phyloP scores from a whole-genome alignment of 2,329 filamentous ascomycete species.

The Laburnicola sp. region DNA sequence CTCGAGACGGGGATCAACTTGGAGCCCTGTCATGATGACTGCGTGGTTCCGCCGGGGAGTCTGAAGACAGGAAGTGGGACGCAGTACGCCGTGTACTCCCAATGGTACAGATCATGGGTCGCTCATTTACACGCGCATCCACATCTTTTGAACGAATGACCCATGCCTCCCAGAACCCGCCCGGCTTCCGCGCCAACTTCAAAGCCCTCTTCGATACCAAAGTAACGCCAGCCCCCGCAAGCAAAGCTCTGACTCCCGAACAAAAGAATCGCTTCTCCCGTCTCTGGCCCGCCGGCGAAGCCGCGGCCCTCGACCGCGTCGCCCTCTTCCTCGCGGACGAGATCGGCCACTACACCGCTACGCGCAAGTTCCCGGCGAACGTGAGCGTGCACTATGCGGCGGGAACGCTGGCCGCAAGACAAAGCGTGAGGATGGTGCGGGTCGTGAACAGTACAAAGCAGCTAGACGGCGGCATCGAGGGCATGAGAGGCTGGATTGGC shows the following conservation, averaged over 20 bases:
- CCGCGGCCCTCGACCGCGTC: slow-evolving; percentile 48
- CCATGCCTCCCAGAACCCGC: slow-evolving; percentile 61
- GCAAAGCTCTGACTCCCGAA: slow-evolving; percentile 58
- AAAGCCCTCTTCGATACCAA: slow-evolving; percentile 38
- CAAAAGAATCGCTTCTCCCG: slow-evolving; percentile 45
- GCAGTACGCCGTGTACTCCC: slow-evolving; percentile 82
- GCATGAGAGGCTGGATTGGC: slow-evolving; percentile 52
- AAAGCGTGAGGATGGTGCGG: slow-evolving; percentile 57
- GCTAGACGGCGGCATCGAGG: slow-evolving; percentile 55
- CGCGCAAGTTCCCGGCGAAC: slow-evolving; percentile 50
- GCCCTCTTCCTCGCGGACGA: slow-evolving; percentile 53
- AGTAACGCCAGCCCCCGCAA: slow-evolving; percentile 57
- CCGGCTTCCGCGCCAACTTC: slow-evolving; percentile 53
- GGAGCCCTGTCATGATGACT: slow-evolving; percentile 77
- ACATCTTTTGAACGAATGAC: slow-evolving; percentile 65
- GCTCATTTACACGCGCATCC: slow-evolving; percentile 70
- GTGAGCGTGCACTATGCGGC: slow-evolving; percentile 51
- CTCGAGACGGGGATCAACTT: slow-evolving; percentile 68
- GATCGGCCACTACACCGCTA: slow-evolving; percentile 44
- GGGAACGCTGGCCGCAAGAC: slow-evolving; percentile 51
- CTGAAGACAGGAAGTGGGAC: slow-evolving; percentile 69
- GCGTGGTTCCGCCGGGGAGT: slow-evolving; percentile 74
- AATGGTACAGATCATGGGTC: slow-evolving; percentile 80
- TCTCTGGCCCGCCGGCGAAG: slow-evolving; percentile 52
- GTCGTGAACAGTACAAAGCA: slow-evolving; percentile 51